A percentile compares a stretch with the other conserved stretches of the same genome.
Evolutionary conservation across 768 basidiomycete genomes (phyloP).

Genomic region (Auricularia heimuer): DNA sequence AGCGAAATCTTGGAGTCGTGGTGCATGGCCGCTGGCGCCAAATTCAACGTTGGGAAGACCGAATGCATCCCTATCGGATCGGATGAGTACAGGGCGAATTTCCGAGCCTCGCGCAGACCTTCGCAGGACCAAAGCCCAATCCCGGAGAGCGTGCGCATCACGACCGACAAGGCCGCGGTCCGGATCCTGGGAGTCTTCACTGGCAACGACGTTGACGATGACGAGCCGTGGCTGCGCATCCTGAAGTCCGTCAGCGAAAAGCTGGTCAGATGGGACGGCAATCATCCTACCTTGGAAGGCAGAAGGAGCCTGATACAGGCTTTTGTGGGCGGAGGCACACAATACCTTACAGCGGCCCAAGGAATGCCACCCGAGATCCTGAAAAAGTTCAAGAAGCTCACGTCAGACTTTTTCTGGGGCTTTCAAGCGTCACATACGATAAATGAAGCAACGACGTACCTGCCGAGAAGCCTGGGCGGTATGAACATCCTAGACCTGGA

Average conservation of each 20-base stretch:
- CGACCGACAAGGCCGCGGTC: slow-evolving; percentile 18
- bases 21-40: slow-evolving; percentile 31
- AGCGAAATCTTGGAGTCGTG: slow-evolving; percentile 24
- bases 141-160: slow-evolving; percentile 18
- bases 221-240: slow-evolving; percentile 17
- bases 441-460: neutral
- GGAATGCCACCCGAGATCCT: slow-evolving; percentile 25
- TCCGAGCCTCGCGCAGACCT: neutral
- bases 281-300: slow-evolving; percentile 24
- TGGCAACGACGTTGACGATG: slow-evolving; percentile 19
- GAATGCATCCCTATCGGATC: slow-evolving; percentile 27
- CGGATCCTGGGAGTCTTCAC: slow-evolving; percentile 25
- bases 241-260: slow-evolving; percentile 19
- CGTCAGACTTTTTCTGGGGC: slow-evolving; percentile 21
- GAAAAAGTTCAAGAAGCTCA: slow-evolving; percentile 13
- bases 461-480: neutral
- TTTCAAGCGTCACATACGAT: slow-evolving; percentile 2
- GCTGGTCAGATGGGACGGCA: slow-evolving; percentile 17
- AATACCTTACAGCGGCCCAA: slow-evolving; percentile 27
- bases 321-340: slow-evolving; percentile 23
- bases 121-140: slow-evolving; percentile 3
- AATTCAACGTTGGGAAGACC: slow-evolving; percentile 34
- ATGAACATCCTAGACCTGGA: slow-evolving; percentile 6
- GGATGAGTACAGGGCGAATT: slow-evolving; percentile 9
- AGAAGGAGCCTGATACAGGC: slow-evolving; percentile 17